Evolutionary conservation across 1,284 basidiomycete species (phyloP), one percentile per base, ranked within the genome.

Genomic region (Erythrobasidium hasegawianum): DNA sequence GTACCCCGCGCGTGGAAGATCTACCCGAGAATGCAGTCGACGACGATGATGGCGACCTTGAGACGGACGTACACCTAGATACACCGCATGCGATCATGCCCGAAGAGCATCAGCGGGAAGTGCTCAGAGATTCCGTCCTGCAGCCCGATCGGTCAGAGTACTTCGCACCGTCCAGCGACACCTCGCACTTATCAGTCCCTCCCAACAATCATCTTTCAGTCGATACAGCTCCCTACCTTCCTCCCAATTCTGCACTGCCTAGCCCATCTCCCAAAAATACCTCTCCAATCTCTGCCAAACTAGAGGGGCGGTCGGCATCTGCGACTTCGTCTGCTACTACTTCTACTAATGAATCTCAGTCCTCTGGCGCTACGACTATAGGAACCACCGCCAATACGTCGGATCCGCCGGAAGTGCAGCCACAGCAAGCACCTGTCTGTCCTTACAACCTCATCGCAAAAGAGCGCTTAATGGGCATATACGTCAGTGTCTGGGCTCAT

Each of bases 401-500:
- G 27, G 38, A 33, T 14, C n/a, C 16, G 22, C 43, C 43, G 16
- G n/a, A 47, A 8, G 22, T 24, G 4, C 43, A 47, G 43, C 43
- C 5, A 47, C 43, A 47, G 43, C 43, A 47, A 47, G n/a, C n/a
- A n/a, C n/a, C 43, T 8, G 22, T 24, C 16, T 47, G n/a, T 0
- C 89, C 89, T 3, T 94, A 94, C 73, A 82, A 87, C 72, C 80
- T 91, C 13, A 80, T 92, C 20, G 82, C 84, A 57, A 94, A 94
- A 76, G 89, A 93, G 71, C 82, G 90, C 13, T 82, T 94, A 80
- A 89, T 93, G 87, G 90, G 90, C 0, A 83, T 92, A 53, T 92
- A 92, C 76, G 72, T 79, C 10, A 75, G 75, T 11, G n/a, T 59
- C 5, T 59, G 73, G 79, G 3, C 53, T 14, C 40, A 57, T 13